Evolutionary conservation across 768 basidiomycete species (phyloP), one percentile per base, ranked within the genome.

Genomic region (Auriculariales sp.): DNA sequence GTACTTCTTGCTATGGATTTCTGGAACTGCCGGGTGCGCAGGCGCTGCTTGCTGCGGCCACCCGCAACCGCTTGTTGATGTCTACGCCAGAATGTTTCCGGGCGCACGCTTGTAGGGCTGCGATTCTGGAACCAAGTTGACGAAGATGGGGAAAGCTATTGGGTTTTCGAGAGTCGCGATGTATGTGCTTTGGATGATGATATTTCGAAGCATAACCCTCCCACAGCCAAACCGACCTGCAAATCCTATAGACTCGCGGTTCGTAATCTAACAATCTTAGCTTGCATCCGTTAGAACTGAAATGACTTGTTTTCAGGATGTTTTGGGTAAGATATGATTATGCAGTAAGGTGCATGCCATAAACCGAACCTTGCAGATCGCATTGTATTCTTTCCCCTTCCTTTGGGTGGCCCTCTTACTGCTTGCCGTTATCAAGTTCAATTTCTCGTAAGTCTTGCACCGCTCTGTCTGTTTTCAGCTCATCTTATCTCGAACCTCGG

Each of bases 41-140:
- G 19, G 51, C 46, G 25, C 36, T 19, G 48, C 24, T 52, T n/a
- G 53, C 17, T 24, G 29, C 34, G 33, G 34, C 50, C 46, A 24
- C 45, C 22, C n/a, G n/a, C n/a, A n/a, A n/a, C n/a, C n/a, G n/a
- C n/a, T n/a, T n/a, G n/a, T n/a, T n/a, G n/a, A n/a, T n/a, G 25
- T 33, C 3, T 10, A 28, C n/a, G 9, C 15, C 57, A 92, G 84
- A 99, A 99, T 59, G 91, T 99, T 12, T 78, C 92, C 0, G 95
- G 95, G 2, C 71, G 95, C 55, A 91, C 84, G 22, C 71, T 99
- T 14, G 95, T 98, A 10, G 95, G 95, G 19, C 69, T 99, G 53
- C 73, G 95, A 49, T 99, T 93, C 61, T 98, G 94, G 94, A 99
- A 98, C 62, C 93, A 98, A 66, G 83, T 81, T 48, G 92, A 98